A percentile compares a stretch with the other conserved stretches of the same genome.
Conservation (phyloP, 202 grass and related monocot species). For the Panicum virgatum region DNA sequence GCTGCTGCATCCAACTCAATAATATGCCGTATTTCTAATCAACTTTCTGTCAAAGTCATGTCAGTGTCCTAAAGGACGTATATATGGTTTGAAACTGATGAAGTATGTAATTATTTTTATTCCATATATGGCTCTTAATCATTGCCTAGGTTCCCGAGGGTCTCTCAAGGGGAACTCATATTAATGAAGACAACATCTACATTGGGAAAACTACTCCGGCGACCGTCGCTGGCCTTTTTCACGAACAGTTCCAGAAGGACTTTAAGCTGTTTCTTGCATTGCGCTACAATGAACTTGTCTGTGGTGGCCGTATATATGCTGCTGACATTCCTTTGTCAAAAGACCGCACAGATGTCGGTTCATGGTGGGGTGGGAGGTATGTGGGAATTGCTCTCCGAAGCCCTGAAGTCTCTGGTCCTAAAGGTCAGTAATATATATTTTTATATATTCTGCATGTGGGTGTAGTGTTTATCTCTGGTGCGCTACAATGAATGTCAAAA, state of each 20-base stretch:
- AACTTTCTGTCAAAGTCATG: no score
- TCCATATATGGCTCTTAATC: no score
- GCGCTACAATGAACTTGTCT: slow-evolving; percentile 33
- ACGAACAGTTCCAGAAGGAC: slow-evolving; percentile 37
- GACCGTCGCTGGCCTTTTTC: slow-evolving; percentile 33
- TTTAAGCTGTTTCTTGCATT: slow-evolving; percentile 41
- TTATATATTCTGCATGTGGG: no score
- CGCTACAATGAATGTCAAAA: no score
- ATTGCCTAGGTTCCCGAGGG: slow-evolving; percentile 19
- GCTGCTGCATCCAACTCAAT: no score
- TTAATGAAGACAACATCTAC: slow-evolving; percentile 33
- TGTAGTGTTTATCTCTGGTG: no score
- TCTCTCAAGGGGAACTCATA: not conserved
- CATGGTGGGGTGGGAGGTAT: not conserved
- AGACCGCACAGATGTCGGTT: not conserved
- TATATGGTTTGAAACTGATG: no score
- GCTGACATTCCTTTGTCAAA: slow-evolving; percentile 29
- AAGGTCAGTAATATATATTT: no score
- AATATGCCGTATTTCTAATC: no score
- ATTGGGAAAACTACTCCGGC: slow-evolving; percentile 23
- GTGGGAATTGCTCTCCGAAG: not conserved
- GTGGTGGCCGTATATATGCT: slow-evolving; percentile 38
- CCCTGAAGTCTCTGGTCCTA: not conserved
- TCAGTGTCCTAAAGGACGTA: no score
- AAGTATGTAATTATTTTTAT: no score